Evolutionary conservation across 169 alveolate genomes (phyloP).

Genomic region (Prorocentrum cordatum): DNA sequence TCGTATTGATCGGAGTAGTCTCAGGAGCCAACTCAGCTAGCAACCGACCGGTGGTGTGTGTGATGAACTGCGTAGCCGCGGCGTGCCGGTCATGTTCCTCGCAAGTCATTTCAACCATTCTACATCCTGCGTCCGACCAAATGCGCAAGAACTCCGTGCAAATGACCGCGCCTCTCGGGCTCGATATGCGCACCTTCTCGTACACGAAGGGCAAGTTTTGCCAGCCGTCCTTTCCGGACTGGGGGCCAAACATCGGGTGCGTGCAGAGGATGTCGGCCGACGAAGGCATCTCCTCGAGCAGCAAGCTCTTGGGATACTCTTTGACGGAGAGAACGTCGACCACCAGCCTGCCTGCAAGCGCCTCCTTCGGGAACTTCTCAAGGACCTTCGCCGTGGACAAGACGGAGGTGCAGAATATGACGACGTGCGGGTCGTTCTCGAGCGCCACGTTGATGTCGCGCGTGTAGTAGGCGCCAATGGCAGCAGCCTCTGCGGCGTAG

Average conservation of each 20-base stretch:
- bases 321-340: no score
- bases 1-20: not conserved
- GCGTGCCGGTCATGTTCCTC: not conserved
- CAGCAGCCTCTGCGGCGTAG: not conserved
- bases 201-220: not conserved
- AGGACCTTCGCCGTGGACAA: not conserved
- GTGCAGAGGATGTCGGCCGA: not conserved
- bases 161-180: not conserved
- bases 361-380: not conserved
- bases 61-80: not conserved
- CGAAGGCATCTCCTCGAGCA: no score
- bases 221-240: constrained; percentile 6
- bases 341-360: not conserved
- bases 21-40: no score
- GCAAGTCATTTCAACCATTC: not conserved
- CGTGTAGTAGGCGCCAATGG: not conserved
- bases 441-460: not conserved
- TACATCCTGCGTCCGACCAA: not conserved
- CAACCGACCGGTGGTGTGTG: constrained; percentile 4
- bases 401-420: not conserved
- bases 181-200: not conserved
- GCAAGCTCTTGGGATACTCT: no score
- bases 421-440: not conserved
- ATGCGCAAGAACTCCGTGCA: not conserved
- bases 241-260: constrained; percentile 38